Base-by-base conservation (phyloP, 129 eudicot genomes). In the Heracleum sosnowskyi region DNA sequence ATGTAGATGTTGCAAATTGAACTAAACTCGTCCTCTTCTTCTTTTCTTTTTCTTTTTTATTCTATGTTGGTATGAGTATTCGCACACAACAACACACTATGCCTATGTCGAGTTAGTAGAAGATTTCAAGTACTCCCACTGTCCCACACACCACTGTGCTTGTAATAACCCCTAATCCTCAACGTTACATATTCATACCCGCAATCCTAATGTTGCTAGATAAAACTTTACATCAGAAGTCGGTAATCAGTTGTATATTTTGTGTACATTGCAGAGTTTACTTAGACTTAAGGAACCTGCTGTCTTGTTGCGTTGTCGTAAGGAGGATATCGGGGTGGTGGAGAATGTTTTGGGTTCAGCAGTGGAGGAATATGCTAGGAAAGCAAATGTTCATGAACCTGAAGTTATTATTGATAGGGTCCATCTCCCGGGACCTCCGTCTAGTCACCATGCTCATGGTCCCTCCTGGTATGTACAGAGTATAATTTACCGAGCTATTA, bases 261-360 rank as follows among this genome's bases (percentile, higher is more conserved):
- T 31, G n/a, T 47, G 74, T 80, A 62, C 82, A 66, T 82, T 85
- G 73, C 83, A 89, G 94, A 85, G 94, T 81, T 79, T 89, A 79
- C 85, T 89, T 68, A 83, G 91, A 73, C 71, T 89, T 24, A 89
- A 89, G 80, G 91, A 89, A 76, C 91, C 94, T 18, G 81, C 86
- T 85, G 89, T 89, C 77, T 82, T 89, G 29, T 78, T 89, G 78
- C 86, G 94, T 12, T 89, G 94, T 73, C 94, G 94, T 11, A 83
- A 89, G 76, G 85, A 83, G 22, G 94, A 89, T 68, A 40, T 79
- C 34, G 77, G 81, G 72, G 46, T 77, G 79, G 90, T 90, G 79
- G 75, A 88, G 62, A 41, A 77, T 69, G 87, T 79, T 76, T 37
- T 90, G 79, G 63, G 79, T 29, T 82, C 87, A 76, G 92, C 90